Evolutionary conservation across 495 filamentous ascomycete genomes (phyloP).

Genomic region (Sporormia fimetaria): DNA sequence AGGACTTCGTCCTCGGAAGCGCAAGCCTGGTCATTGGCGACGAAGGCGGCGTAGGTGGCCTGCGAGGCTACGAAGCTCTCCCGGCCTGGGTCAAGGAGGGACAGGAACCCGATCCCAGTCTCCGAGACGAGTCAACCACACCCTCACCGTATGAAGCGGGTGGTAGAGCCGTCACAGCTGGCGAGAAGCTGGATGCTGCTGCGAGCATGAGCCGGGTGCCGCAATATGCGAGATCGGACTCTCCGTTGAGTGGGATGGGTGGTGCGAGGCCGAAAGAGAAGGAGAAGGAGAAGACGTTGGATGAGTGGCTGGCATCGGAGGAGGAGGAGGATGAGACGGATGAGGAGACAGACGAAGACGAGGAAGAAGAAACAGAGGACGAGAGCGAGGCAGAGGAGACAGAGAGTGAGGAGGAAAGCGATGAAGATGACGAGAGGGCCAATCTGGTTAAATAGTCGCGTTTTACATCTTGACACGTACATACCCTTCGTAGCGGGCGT

Average conservation of each 20-base stretch:
- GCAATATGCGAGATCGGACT: not conserved
- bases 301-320: conserved; percentile 1
- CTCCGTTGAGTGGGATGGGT: not conserved
- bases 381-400: not conserved
- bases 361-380: too few species aligned
- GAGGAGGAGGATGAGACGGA: not conserved
- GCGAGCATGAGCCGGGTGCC: too few species aligned
- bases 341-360: not conserved
- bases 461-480: too few species aligned
- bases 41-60: conserved; percentile 55
- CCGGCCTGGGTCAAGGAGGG: conserved; percentile 78
- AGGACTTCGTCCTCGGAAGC: conserved; percentile 65
- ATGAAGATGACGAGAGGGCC: too few species aligned
- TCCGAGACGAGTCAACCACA: conserved; percentile 46
- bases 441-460: too few species aligned
- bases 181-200: conserved; percentile 47
- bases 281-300: not conserved
- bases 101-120: conserved; percentile 60
- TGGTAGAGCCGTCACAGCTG: conserved; percentile 45
- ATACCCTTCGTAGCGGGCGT: too few species aligned
- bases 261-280: not conserved
- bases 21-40: conserved; percentile 73
- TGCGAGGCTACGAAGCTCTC: conserved; percentile 64
- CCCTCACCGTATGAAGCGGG: conserved; percentile 31
- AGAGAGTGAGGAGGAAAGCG: too few species aligned